Percentiles rank a stretch among this genome's conserved stretches.
These are phyloP conservation scores for Fusarium sp. DNA, from an alignment of 2,329 filamentous ascomycete species.

Conservation along the genomic window DNA sequence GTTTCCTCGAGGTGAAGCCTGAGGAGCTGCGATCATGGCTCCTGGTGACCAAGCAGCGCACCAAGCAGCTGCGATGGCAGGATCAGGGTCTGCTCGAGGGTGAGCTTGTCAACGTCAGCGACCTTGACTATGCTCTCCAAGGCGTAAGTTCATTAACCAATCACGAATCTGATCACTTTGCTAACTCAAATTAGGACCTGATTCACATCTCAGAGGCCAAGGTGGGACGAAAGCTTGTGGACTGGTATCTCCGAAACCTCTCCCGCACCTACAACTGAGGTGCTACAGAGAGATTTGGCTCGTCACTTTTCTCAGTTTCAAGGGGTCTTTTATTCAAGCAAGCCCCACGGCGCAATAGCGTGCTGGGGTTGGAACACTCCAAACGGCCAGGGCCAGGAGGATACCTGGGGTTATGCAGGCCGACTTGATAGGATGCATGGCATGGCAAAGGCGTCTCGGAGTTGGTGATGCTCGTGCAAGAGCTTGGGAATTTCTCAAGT, in stretches of 20 bases:
- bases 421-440: constrained; percentile 50
- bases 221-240: constrained; percentile 94
- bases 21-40: constrained; percentile 95
- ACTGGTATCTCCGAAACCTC: constrained; percentile 98
- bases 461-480: constrained; percentile 51
- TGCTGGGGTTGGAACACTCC: constrained; percentile 14
- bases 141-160: constrained; percentile 67
- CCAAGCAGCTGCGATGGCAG: constrained; percentile 92
- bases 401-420: constrained; percentile 46
- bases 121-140: constrained; percentile 97
- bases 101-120: constrained; percentile 90
- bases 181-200: constrained; percentile 70
- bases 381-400: constrained; percentile 35
- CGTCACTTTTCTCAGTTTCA: constrained; percentile 39
- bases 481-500: constrained; percentile 45
- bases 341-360: constrained; percentile 14
- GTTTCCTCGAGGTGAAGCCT: constrained; percentile 96
- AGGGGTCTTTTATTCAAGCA: constrained; percentile 28
- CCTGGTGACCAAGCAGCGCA: constrained; percentile 98
- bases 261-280: constrained; percentile 83
- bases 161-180: neutral
- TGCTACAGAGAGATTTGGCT: constrained; percentile 38
- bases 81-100: constrained; percentile 89
- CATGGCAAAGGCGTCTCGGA: constrained; percentile 56
- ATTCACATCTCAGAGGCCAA: constrained; percentile 99